These are phyloP conservation scores for Gnaphalium uliginosum DNA, from an alignment of 129 eudicot species.

Conservation along the genomic window DNA sequence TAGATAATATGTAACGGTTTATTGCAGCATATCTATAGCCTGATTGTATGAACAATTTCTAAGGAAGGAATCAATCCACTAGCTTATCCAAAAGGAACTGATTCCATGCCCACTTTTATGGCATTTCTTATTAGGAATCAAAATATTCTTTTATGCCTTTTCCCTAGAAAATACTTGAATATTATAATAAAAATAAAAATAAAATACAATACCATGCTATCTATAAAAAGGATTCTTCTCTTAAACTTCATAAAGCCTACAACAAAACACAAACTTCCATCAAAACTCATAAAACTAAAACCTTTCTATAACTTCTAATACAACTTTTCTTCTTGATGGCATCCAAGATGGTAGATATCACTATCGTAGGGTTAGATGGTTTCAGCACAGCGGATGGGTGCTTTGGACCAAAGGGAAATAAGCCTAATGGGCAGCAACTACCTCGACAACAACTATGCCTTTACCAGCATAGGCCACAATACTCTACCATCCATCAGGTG, in stretches of 20 bases:
- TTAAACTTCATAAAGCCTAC: slow-evolving; percentile 26
- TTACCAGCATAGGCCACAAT: slow-evolving; percentile 35
- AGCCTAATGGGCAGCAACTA: slow-evolving; percentile 14
- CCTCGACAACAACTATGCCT: slow-evolving; percentile 32
- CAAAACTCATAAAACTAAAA: neutral
- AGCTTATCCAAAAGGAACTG: slow-evolving; percentile 22
- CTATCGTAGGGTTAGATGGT: slow-evolving; percentile 31
- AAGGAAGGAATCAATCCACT: slow-evolving; percentile 11
- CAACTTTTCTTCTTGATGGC: slow-evolving; percentile 36
- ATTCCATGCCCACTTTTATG: slow-evolving; percentile 30
- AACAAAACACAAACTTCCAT: slow-evolving; percentile 27
- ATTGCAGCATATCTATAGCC: neutral
- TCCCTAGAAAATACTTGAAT: neutral
- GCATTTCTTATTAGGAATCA: slow-evolving; percentile 21
- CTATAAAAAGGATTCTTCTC: slow-evolving; percentile 24
- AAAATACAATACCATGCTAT: slow-evolving; percentile 1
- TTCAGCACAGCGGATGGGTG: slow-evolving; percentile 36
- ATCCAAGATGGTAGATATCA: slow-evolving; percentile 28
- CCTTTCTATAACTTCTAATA: slow-evolving; percentile 20
- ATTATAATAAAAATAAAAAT: neutral
- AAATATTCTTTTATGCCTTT: slow-evolving; percentile 24
- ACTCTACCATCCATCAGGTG: slow-evolving; percentile 31
- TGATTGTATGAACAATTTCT: slow-evolving; percentile 17
- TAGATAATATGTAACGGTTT: neutral
- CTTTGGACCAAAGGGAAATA: slow-evolving; percentile 29